These are phyloP conservation scores for Vaccinium myrtillus DNA, from an alignment of 148 eudicot species.

Conservation along the genomic window DNA sequence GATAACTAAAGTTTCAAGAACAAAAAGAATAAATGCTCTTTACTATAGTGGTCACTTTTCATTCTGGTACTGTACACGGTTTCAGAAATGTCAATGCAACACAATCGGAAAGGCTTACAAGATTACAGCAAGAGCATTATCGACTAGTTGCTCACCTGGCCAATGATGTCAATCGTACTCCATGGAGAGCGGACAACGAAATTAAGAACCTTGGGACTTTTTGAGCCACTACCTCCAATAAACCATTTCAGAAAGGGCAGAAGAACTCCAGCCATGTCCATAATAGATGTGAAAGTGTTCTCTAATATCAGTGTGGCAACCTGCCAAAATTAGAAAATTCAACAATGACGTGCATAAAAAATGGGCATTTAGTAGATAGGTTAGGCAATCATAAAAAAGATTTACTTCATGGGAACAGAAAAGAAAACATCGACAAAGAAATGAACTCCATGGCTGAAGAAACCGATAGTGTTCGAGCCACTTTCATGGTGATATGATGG, in stretches of 20 bases:
- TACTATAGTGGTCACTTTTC: background rate
- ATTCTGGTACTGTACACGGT: background rate
- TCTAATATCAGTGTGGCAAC: conserved; percentile 79
- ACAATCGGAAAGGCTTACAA: background rate
- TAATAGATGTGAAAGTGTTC: conserved; percentile 91
- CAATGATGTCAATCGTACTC: conserved; percentile 73
- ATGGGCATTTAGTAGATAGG: background rate
- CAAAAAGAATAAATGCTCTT: background rate
- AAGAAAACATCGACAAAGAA: background rate
- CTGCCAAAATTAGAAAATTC: conserved; percentile 34
- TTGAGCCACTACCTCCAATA: conserved; percentile 74
- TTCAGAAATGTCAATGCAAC: conserved; percentile 1
- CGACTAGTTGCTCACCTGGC: conserved; percentile 59
- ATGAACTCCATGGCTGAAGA: background rate
- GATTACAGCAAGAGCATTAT: conserved; percentile 4
- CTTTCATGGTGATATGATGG: background rate
- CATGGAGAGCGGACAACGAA: conserved; percentile 86
- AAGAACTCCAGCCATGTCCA: conserved; percentile 97
- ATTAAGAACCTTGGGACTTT: conserved; percentile 67
- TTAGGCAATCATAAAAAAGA: background rate
- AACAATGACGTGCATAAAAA: background rate
- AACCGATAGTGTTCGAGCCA: background rate
- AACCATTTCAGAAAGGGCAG: conserved; percentile 86
- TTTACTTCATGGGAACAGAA: background rate
- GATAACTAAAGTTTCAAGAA: background rate